Conservation (phyloP, 306 rosid species). For the Prunus padus region DNA sequence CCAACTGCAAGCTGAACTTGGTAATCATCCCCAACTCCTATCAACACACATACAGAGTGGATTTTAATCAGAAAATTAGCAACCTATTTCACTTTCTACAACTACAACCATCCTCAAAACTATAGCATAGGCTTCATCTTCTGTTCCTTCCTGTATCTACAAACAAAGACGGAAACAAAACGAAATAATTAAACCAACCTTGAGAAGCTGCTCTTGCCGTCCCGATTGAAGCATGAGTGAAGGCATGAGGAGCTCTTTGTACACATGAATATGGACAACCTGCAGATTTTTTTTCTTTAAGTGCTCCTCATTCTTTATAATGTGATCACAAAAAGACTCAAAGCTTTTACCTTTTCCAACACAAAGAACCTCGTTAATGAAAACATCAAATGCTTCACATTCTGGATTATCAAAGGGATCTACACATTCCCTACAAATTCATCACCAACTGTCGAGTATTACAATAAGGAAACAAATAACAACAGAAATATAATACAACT, state of each 20-base stretch:
- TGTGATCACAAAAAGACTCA: not conserved
- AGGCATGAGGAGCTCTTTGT: conserved; percentile 76
- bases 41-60: not conserved
- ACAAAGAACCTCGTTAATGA: conserved; percentile 76
- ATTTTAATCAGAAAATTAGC: not conserved
- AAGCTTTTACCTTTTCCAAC: conserved; percentile 64
- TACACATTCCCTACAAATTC: conserved; percentile 66
- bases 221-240: conserved; percentile 65
- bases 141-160: conserved; percentile 3
- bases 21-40: conserved; percentile 75
- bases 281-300: conserved; percentile 22
- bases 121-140: not conserved
- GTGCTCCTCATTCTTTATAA: not conserved
- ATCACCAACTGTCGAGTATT: not conserved
- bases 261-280: conserved; percentile 90
- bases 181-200: conserved; percentile 46
- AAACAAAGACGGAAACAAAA: not conserved
- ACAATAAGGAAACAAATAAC: not conserved
- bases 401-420: conserved; percentile 92
- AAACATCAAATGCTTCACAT: conserved; percentile 86
- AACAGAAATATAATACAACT: not conserved
- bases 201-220: conserved; percentile 75
- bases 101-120: no score
- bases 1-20: conserved; percentile 83
- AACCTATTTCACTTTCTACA: no score